Percentiles rank a stretch among this genome's conserved stretches.
phyloP scores from a whole-genome alignment of 1,284 basidiomycete species.

The Pisolithus thermaeus region DNA sequence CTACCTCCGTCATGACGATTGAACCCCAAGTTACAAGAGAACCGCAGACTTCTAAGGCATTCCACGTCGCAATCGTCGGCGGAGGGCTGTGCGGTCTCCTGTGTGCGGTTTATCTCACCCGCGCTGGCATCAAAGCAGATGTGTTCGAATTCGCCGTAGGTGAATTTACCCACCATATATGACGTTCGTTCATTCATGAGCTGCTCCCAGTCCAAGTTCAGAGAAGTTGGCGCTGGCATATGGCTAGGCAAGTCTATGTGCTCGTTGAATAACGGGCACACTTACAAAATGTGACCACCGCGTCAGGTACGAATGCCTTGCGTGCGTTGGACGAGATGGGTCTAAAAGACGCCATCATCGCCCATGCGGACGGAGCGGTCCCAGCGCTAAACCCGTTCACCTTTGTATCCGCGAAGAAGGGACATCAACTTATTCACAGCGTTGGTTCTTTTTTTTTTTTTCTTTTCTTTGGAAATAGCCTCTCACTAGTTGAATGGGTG shows the following conservation, averaged over 20 bases:
- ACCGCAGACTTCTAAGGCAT: conserved; percentile 27
- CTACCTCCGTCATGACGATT: conserved; percentile 1
- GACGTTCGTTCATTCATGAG: background rate
- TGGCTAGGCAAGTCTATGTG: conserved; percentile 36
- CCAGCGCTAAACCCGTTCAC: conserved; percentile 31
- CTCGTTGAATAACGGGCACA: background rate
- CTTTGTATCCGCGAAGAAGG: conserved; percentile 37
- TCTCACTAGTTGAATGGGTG: background rate
- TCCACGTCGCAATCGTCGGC: conserved; percentile 47
- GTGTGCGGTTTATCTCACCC: conserved; percentile 40
- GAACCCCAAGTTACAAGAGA: background rate
- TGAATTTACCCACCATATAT: background rate
- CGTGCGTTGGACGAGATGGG: conserved; percentile 41
- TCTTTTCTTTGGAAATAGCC: background rate
- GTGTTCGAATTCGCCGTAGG: conserved; percentile 47
- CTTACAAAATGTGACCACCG: background rate
- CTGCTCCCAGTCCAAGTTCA: conserved; percentile 34
- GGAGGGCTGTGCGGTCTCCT: conserved; percentile 49
- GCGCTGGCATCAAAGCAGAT: conserved; percentile 39
- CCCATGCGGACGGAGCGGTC: conserved; percentile 29
- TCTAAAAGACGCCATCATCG: conserved; percentile 36
- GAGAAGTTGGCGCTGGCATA: conserved; percentile 50
- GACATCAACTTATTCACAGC: conserved; percentile 42
- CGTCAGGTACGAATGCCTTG: conserved; percentile 45
- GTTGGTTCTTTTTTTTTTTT: conserved; percentile 28